A percentile compares a stretch with the other conserved stretches of the same genome.
phyloP scores from a whole-genome alignment of 768 basidiomycete species.

The Pholiota microspora region DNA sequence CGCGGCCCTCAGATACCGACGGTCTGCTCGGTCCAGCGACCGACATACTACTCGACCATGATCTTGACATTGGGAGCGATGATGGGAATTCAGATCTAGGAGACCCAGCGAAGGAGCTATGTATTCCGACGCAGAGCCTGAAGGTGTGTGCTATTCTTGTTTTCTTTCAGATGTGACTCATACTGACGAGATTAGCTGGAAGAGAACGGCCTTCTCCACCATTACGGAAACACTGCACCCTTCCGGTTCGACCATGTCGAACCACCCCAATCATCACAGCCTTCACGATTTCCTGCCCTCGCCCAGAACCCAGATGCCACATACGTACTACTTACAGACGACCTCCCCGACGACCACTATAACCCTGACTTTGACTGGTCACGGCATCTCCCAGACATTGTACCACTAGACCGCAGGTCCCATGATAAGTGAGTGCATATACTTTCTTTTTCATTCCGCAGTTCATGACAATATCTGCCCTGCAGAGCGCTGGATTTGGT shows the following conservation, averaged over 20 bases:
- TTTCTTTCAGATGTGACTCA: neutral
- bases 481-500: slow-evolving; percentile 41
- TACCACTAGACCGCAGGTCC: slow-evolving; percentile 39
- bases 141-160: slow-evolving; percentile 25
- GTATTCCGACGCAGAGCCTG: slow-evolving; percentile 36
- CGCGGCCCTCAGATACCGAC: slow-evolving; percentile 21
- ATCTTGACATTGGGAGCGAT: slow-evolving; percentile 23
- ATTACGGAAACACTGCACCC: slow-evolving; percentile 41
- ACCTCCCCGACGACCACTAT: slow-evolving; percentile 33
- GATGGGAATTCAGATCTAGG: slow-evolving; percentile 19
- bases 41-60: slow-evolving; percentile 17
- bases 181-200: slow-evolving; percentile 27
- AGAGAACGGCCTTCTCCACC: slow-evolving; percentile 35
- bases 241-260: slow-evolving; percentile 36
- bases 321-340: slow-evolving; percentile 42
- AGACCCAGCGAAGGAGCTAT: slow-evolving; percentile 34
- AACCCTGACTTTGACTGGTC: slow-evolving; percentile 52
- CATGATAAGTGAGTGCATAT: slow-evolving; percentile 39
- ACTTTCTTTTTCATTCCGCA: neutral
- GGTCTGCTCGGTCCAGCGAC: slow-evolving; percentile 9
- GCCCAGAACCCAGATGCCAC: slow-evolving; percentile 34
- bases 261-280: slow-evolving; percentile 4
- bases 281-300: slow-evolving; percentile 39
- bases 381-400: slow-evolving; percentile 40
- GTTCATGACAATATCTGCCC: neutral